These are phyloP conservation scores for Moricandia arvensis DNA, from an alignment of 345 rosid species.

Conservation along the genomic window DNA sequence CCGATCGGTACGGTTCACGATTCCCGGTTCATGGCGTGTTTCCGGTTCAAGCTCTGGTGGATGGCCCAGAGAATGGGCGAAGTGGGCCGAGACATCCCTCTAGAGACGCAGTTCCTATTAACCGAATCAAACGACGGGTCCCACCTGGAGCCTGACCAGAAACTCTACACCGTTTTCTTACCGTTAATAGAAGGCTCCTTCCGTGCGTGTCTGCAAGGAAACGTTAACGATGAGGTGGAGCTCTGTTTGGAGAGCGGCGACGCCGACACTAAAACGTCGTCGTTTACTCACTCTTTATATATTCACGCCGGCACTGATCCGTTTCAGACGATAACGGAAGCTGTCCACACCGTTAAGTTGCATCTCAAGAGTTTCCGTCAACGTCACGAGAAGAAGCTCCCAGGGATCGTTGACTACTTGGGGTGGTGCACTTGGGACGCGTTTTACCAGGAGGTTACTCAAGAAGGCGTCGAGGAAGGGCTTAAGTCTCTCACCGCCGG, in stretches of 20 bases:
- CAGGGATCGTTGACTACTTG: constrained; percentile 72
- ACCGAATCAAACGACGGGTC: constrained; percentile 75
- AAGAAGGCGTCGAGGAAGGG: constrained; percentile 89
- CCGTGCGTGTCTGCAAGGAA: constrained; percentile 79
- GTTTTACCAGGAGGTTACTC: constrained; percentile 88
- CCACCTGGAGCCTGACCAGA: constrained; percentile 60
- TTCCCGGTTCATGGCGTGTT: constrained; percentile 89
- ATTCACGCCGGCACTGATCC: constrained; percentile 85
- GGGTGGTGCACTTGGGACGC: constrained; percentile 99
- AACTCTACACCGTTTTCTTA: constrained; percentile 78
- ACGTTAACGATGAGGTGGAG: constrained; percentile 64
- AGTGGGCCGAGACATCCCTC: constrained; percentile 66
- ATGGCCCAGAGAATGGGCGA: constrained; percentile 96
- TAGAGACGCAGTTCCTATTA: constrained; percentile 84
- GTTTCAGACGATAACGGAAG: constrained; percentile 67
- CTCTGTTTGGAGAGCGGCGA: constrained; percentile 96
- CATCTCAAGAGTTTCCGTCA: constrained; percentile 81
- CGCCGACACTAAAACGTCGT: constrained; percentile 53
- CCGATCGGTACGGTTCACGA: constrained; percentile 62
- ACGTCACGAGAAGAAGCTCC: constrained; percentile 85
- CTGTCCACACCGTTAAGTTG: constrained; percentile 58
- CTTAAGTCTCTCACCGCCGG: constrained; percentile 64
- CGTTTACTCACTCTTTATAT: constrained; percentile 64
- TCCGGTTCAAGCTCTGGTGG: constrained; percentile 97
- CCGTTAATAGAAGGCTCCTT: constrained; percentile 84